Percentiles rank a stretch among this genome's conserved stretches.
phyloP scores from a whole-genome alignment of 768 basidiomycete species.

The Guyanaporus albipodus region DNA sequence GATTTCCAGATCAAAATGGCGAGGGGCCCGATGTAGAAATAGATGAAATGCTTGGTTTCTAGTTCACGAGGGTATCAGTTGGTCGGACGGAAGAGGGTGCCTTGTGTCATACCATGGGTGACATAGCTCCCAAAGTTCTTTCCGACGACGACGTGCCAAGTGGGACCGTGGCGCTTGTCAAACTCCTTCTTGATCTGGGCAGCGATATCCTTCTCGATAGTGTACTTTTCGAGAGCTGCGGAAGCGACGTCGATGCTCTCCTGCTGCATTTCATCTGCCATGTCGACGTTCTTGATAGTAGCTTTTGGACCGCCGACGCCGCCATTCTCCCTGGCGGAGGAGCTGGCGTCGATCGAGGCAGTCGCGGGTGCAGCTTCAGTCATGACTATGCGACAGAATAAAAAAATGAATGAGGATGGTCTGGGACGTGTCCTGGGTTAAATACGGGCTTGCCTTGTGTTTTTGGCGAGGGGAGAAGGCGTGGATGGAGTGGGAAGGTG shows the following conservation, averaged over 20 bases:
- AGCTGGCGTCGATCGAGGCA: conserved; percentile 50
- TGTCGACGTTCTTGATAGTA: conserved; percentile 95
- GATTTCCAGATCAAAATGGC: conserved; percentile 96
- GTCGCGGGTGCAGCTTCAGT: conserved; percentile 58
- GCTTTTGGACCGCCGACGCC: conserved; percentile 60
- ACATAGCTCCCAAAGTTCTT: conserved; percentile 99
- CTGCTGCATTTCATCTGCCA: conserved; percentile 96
- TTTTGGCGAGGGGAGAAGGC: conserved; percentile 18
- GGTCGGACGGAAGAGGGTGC: not conserved
- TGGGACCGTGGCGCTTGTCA: conserved; percentile 86
- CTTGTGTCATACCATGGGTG: conserved; percentile 65
- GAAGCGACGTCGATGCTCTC: conserved; percentile 86
- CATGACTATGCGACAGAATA: conserved; percentile 33
- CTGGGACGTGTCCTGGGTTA: conserved; percentile 15
- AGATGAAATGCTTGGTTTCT: conserved; percentile 99
- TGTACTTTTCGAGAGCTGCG: conserved; percentile 83
- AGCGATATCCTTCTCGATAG: conserved; percentile 97
- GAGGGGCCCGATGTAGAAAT: conserved; percentile 92
- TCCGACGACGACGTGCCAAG: conserved; percentile 98
- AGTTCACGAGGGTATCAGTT: no score
- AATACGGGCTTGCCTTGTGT: conserved; percentile 31
- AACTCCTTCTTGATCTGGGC: conserved; percentile 98
- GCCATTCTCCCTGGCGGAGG: conserved; percentile 37
- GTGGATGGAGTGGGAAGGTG: conserved; percentile 15
- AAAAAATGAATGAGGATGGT: not conserved